Evolutionary conservation across 345 rosid genomes (phyloP).

Genomic region (Arabidopsis suecica): DNA sequence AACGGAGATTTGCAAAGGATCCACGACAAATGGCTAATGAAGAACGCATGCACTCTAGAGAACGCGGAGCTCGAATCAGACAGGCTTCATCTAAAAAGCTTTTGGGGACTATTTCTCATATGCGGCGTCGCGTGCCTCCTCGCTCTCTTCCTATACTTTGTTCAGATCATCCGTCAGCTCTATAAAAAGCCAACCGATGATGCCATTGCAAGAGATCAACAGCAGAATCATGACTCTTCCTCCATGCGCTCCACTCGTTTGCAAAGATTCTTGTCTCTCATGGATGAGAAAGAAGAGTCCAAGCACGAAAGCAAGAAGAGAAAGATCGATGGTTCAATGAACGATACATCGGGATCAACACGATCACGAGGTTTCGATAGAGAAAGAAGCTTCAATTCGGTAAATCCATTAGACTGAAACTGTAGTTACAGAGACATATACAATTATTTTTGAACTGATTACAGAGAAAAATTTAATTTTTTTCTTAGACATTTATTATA

Average conservation of each 20-base stretch:
- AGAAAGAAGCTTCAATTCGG: constrained; percentile 34
- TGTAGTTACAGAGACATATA: constrained; percentile 13
- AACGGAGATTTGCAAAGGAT: constrained; percentile 93
- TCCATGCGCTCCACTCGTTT: constrained; percentile 52
- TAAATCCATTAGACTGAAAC: constrained; percentile 38
- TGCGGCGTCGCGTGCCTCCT: constrained; percentile 78
- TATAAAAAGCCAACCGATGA: constrained; percentile 44
- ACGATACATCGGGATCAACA: constrained; percentile 37
- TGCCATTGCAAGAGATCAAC: constrained; percentile 37
- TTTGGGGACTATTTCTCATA: constrained; percentile 86
- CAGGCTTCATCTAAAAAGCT: constrained; percentile 77
- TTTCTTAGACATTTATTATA: no score
- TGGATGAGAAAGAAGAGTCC: constrained; percentile 79
- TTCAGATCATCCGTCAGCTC: constrained; percentile 56
- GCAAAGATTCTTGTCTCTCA: constrained; percentile 64
- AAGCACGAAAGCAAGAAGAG: constrained; percentile 55
- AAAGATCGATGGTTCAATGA: constrained; percentile 56
- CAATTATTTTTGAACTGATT: neutral
- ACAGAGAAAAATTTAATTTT: neutral
- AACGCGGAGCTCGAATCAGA: constrained; percentile 69
- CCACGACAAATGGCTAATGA: constrained; percentile 92
- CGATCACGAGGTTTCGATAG: constrained; percentile 31
- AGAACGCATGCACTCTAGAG: constrained; percentile 69
- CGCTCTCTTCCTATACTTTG: constrained; percentile 68
- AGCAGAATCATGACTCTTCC: constrained; percentile 19